Evolutionary conservation across 2,329 filamentous ascomycete genomes (phyloP).

Genomic region (Chaetomiaceae sp.): DNA sequence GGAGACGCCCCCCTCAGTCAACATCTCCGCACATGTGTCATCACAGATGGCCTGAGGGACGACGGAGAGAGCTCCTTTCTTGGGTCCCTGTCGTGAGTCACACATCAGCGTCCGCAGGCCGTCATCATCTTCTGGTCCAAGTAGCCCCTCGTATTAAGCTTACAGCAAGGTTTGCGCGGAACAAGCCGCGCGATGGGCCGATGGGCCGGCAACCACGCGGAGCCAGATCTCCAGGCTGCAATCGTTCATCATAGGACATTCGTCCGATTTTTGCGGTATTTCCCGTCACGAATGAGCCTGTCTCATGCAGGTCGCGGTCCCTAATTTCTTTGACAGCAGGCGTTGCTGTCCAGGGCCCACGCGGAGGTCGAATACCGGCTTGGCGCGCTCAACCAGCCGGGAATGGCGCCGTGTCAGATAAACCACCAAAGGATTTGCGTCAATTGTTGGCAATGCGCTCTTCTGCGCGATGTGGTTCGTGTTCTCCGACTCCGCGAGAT

Average conservation of each 20-base stretch:
- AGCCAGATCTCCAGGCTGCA: background rate
- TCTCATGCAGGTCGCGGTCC: slow-evolving; percentile 6
- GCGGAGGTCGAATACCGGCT: slow-evolving; percentile 6
- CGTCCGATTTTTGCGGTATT: background rate
- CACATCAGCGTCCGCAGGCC: background rate
- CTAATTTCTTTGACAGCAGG: slow-evolving; percentile 9
- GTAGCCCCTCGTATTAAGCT: too few relatives aligned
- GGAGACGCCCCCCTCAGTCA: too few relatives aligned
- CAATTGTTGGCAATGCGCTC: background rate
- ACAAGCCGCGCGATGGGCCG: slow-evolving; percentile 3
- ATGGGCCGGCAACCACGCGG: background rate
- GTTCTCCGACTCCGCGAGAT: background rate
- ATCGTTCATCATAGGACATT: background rate
- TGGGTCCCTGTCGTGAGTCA: slow-evolving; percentile 3
- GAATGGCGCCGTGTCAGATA: background rate
- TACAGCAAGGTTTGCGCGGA: background rate
- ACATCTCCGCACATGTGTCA: too few relatives aligned
- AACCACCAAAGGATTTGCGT: background rate
- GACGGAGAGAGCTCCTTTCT: too few relatives aligned
- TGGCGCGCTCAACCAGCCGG: slow-evolving; percentile 3
- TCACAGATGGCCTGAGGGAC: too few relatives aligned
- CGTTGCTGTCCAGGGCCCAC: background rate
- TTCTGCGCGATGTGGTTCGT: background rate
- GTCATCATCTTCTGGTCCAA: background rate
- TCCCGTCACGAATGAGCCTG: background rate